Percentiles rank a stretch among this genome's conserved stretches.
These are phyloP conservation scores for Xylaria sp. DNA, from an alignment of 2,329 filamentous ascomycete species.

Conservation along the genomic window DNA sequence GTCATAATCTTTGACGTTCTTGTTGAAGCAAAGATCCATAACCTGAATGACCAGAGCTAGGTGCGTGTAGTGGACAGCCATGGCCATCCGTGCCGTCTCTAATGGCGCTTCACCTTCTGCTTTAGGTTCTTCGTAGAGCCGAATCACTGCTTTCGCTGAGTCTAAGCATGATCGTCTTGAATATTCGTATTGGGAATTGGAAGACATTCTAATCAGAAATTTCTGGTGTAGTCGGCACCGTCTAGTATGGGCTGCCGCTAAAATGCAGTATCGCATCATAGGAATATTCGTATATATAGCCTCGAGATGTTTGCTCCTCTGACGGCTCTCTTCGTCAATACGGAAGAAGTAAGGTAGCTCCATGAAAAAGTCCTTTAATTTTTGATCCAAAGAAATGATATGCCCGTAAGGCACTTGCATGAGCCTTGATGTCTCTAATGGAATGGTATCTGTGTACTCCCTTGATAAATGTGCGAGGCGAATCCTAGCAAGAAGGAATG, in stretches of 20 bases:
- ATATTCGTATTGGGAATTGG: background rate
- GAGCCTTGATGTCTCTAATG: conserved; percentile 33
- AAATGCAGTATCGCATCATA: conserved; percentile 38
- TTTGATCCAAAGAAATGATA: background rate
- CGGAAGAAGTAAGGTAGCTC: conserved; percentile 32
- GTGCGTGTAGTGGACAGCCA: background rate
- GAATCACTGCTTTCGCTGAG: background rate
- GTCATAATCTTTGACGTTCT: background rate
- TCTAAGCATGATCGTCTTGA: background rate
- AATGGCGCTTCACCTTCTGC: background rate
- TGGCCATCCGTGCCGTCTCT: background rate
- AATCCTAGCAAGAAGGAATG: conserved; percentile 36
- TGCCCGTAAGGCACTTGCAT: conserved; percentile 15
- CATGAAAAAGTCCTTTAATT: background rate
- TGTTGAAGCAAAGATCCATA: background rate
- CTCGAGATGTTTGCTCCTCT: conserved; percentile 35
- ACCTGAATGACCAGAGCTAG: background rate
- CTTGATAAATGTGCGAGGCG: conserved; percentile 37
- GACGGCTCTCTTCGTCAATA: conserved; percentile 34
- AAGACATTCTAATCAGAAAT: conserved; percentile 33
- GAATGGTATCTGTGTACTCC: conserved; percentile 35
- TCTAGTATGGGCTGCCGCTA: conserved; percentile 36
- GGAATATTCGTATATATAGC: conserved; percentile 36
- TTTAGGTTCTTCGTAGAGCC: background rate
- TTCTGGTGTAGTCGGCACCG: conserved; percentile 39